A percentile compares a stretch with the other conserved stretches of the same genome.
These are phyloP conservation scores for Bertia moriformis DNA, from an alignment of 2,329 filamentous ascomycete genomes.

Conservation along the genomic window DNA sequence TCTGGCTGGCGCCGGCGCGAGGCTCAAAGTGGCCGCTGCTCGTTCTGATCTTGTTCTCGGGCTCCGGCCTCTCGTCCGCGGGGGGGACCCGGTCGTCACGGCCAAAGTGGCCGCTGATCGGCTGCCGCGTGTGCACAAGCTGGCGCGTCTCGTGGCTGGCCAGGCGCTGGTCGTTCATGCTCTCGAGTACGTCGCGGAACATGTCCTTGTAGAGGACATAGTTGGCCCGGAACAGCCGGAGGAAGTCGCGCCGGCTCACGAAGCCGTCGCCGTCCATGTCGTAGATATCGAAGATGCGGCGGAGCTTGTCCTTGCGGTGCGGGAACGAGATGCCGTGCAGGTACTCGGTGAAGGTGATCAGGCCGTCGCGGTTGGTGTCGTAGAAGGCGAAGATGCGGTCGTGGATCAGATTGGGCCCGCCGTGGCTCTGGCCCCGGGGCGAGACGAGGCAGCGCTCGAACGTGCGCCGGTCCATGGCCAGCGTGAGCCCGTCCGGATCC, in stretches of 20 bases:
- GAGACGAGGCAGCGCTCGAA: slow-evolving; percentile 86
- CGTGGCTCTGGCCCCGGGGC: slow-evolving; percentile 60
- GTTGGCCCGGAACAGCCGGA: slow-evolving; percentile 83
- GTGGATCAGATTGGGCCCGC: slow-evolving; percentile 76
- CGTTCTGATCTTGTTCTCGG: slow-evolving; percentile 53
- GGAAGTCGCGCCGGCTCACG: slow-evolving; percentile 71
- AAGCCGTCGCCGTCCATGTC: slow-evolving; percentile 81
- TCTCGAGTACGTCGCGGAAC: slow-evolving; percentile 68
- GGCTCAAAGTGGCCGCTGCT: slow-evolving; percentile 51
- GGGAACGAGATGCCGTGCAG: slow-evolving; percentile 64
- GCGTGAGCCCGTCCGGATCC: slow-evolving; percentile 62
- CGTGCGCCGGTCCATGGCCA: slow-evolving; percentile 82
- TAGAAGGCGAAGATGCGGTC: slow-evolving; percentile 96
- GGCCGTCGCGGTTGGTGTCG: slow-evolving; percentile 73
- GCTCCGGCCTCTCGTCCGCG: slow-evolving; percentile 41
- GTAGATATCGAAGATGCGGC: slow-evolving; percentile 72
- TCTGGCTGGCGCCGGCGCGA: slow-evolving; percentile 36
- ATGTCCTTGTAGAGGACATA: slow-evolving; percentile 83
- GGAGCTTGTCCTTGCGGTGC: slow-evolving; percentile 54
- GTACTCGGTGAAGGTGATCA: slow-evolving; percentile 89
- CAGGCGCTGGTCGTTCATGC: slow-evolving; percentile 64
- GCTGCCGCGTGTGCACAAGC: slow-evolving; percentile 60
- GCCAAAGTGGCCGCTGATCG: slow-evolving; percentile 61
- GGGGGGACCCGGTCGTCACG: slow-evolving; percentile 55
- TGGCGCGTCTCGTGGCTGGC: slow-evolving; percentile 64